These are phyloP conservation scores for Zoysia pacifica DNA, from an alignment of 176 grass and related monocot genomes.

Conservation along the genomic window DNA sequence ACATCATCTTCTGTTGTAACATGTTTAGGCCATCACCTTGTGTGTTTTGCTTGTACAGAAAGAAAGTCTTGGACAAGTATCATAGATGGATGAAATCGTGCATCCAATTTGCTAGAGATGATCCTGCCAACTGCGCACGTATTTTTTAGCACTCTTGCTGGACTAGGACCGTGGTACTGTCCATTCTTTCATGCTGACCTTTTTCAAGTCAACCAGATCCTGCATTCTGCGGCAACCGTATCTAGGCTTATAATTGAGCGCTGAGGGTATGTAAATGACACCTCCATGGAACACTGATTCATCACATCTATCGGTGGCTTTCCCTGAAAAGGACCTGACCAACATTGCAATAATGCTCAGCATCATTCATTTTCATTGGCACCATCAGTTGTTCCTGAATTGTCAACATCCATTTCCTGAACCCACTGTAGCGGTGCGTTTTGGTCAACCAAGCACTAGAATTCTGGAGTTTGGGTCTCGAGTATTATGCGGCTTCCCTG, in stretches of 20 bases:
- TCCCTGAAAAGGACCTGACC: neutral
- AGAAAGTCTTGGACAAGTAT: neutral
- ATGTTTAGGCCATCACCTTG: neutral
- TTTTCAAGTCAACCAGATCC: neutral
- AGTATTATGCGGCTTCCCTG: neutral
- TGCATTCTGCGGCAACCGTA: neutral
- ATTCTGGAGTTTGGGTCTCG: neutral
- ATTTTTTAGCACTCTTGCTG: neutral
- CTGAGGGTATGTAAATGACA: neutral
- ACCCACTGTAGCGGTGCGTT: slow-evolving; percentile 11
- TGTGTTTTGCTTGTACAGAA: slow-evolving; percentile 25
- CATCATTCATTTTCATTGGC: neutral
- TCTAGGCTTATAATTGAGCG: neutral
- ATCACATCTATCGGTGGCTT: neutral
- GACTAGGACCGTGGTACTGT: neutral
- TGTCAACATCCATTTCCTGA: slow-evolving; percentile 29
- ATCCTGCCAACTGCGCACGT: neutral
- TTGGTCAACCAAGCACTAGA: slow-evolving; percentile 41
- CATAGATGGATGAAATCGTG: neutral
- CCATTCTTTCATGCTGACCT: too few species aligned
- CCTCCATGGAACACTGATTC: neutral
- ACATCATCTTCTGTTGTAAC: neutral
- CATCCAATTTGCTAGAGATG: neutral
- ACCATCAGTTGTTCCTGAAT: neutral
- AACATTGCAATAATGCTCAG: slow-evolving; percentile 7